Evolutionary conservation across 2,329 filamentous ascomycete species (phyloP).

Genomic region (Monosporascus sp.): DNA sequence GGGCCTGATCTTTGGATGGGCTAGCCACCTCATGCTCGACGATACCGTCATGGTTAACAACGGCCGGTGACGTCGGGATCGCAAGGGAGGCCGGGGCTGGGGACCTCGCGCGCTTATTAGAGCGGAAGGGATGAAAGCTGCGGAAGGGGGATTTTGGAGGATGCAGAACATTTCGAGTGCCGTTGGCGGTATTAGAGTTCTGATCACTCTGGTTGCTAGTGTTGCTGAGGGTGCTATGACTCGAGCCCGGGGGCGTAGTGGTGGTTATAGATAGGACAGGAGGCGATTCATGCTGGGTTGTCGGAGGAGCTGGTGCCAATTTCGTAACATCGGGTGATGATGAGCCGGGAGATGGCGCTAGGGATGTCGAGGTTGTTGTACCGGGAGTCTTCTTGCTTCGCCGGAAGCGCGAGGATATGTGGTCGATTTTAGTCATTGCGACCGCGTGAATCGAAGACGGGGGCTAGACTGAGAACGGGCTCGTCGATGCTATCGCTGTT

Average conservation of each 20-base stretch:
- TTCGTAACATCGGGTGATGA: slow-evolving; percentile 7
- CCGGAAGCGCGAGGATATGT: slow-evolving; percentile 23
- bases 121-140: slow-evolving; percentile 36
- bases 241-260: slow-evolving; percentile 18
- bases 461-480: too few species aligned
- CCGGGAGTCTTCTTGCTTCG: slow-evolving; percentile 15
- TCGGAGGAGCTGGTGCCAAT: neutral
- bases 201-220: slow-evolving; percentile 1
- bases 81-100: slow-evolving; percentile 22
- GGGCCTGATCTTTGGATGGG: slow-evolving; percentile 15
- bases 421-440: slow-evolving; percentile 16
- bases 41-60: slow-evolving; percentile 33
- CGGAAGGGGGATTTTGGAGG: slow-evolving; percentile 34
- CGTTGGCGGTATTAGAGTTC: neutral
- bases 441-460: neutral
- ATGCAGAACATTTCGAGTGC: slow-evolving; percentile 2
- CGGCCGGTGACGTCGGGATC: slow-evolving; percentile 17
- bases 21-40: slow-evolving; percentile 17
- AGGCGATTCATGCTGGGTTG: slow-evolving; percentile 8
- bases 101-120: slow-evolving; percentile 44
- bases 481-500: neutral
- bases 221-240: slow-evolving; percentile 11
- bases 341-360: slow-evolving; percentile 3
- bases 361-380: slow-evolving; percentile 4
- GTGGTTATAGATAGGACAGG: slow-evolving; percentile 23